A percentile compares a stretch with the other conserved stretches of the same genome.
phyloP scores from a whole-genome alignment of 169 alveolate genomes.

The Plasmodium vivax region DNA sequence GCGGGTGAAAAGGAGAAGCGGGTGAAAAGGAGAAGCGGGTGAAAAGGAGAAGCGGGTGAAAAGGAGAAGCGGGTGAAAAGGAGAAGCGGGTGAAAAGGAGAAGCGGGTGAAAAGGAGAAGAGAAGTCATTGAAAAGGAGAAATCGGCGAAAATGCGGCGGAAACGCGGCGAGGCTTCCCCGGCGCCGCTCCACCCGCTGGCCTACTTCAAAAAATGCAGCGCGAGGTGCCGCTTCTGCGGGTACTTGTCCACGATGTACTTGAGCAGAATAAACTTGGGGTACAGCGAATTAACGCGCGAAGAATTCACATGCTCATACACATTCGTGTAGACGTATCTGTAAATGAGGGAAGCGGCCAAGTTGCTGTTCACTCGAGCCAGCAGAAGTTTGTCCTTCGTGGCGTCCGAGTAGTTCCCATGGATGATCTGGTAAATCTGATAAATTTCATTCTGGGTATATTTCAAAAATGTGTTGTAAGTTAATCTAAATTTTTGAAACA shows the following conservation, averaged over 20 bases:
- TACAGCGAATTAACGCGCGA: slow-evolving; percentile 28
- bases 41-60: neutral
- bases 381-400: slow-evolving; percentile 43
- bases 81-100: neutral
- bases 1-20: neutral
- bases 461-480: slow-evolving; percentile 41
- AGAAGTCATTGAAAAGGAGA: no score
- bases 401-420: slow-evolving; percentile 62
- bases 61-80: neutral
- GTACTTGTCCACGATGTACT: slow-evolving; percentile 59
- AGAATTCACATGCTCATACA: slow-evolving; percentile 24
- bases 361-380: slow-evolving; percentile 42
- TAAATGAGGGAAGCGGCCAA: slow-evolving; percentile 66
- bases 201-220: slow-evolving; percentile 60
- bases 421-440: slow-evolving; percentile 43
- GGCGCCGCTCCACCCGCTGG: neutral
- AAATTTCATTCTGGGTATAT: slow-evolving; percentile 58
- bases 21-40: neutral
- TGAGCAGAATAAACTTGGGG: slow-evolving; percentile 57
- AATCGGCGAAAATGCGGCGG: neutral
- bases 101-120: neutral
- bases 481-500: slow-evolving; percentile 57
- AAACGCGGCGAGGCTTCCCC: neutral
- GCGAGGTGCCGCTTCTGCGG: slow-evolving; percentile 63
- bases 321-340: slow-evolving; percentile 43